Percentiles rank a stretch among this genome's conserved stretches.
Evolutionary conservation across 2,329 filamentous ascomycete genomes (phyloP).

Genomic region (Alternaria rosae): DNA sequence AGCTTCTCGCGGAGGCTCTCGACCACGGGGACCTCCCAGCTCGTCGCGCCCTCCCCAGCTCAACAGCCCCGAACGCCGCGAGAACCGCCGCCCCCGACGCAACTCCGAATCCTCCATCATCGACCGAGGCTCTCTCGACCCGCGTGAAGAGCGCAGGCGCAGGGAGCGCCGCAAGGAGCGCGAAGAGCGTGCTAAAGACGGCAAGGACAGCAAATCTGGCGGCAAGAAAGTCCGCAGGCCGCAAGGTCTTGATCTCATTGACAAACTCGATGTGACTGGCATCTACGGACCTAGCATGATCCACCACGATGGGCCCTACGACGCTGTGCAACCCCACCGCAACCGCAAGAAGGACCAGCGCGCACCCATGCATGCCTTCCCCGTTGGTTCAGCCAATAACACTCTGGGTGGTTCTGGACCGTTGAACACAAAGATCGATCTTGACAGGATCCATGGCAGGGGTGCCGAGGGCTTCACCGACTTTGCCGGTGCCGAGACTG

Average conservation of each 20-base stretch:
- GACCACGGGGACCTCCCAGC: conserved; percentile 50
- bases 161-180: conserved; percentile 59
- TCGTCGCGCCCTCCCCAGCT: conserved; percentile 47
- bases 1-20: conserved; percentile 37
- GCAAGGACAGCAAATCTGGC: conserved; percentile 18
- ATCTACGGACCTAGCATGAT: conserved; percentile 95
- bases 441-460: conserved; percentile 85
- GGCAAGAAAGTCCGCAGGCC: conserved; percentile 50
- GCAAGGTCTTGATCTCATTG: conserved; percentile 81
- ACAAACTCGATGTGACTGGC: conserved; percentile 94
- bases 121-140: conserved; percentile 68
- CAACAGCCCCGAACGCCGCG: conserved; percentile 49
- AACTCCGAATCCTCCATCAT: conserved; percentile 82
- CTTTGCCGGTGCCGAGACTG: conserved; percentile 60
- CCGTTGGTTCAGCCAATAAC: conserved; percentile 91
- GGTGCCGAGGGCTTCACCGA: conserved; percentile 88
- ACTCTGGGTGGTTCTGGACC: conserved; percentile 87
- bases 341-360: conserved; percentile 83
- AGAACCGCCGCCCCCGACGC: conserved; percentile 67
- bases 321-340: conserved; percentile 92
- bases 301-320: conserved; percentile 96
- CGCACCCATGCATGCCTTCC: conserved; percentile 96
- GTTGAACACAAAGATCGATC: conserved; percentile 79
- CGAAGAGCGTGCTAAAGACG: conserved; percentile 53
- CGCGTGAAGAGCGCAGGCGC: conserved; percentile 65